A percentile compares a stretch with the other conserved stretches of the same genome.
phyloP scores from a whole-genome alignment of 2,329 filamentous ascomycete genomes.

The Cytospora mali region DNA sequence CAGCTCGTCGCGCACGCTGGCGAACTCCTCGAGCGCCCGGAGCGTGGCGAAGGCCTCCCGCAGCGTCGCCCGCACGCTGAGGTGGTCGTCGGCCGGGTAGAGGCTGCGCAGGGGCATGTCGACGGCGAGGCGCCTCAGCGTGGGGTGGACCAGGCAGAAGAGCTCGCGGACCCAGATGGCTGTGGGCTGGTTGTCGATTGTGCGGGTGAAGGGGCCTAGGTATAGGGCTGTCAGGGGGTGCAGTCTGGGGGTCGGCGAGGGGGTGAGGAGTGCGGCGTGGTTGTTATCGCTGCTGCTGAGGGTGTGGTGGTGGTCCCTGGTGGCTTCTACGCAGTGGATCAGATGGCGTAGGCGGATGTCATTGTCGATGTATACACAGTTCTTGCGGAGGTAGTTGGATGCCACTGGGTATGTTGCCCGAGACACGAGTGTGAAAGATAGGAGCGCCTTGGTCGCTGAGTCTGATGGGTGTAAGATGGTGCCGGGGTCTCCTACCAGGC shows the following conservation, averaged over 20 bases:
- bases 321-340: conserved; percentile 39
- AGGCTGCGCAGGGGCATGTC: conserved; percentile 51
- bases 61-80: conserved; percentile 44
- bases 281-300: background rate
- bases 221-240: conserved; percentile 45
- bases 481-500: conserved; percentile 9
- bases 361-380: conserved; percentile 50
- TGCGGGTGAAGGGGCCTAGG: conserved; percentile 42
- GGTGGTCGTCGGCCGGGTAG: conserved; percentile 45
- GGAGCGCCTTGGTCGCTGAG: conserved; percentile 45
- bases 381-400: conserved; percentile 45
- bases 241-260: conserved; percentile 35
- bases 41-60: conserved; percentile 49
- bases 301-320: conserved; percentile 33
- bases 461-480: conserved; percentile 43
- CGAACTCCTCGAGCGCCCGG: conserved; percentile 49
- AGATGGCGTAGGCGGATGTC: conserved; percentile 39
- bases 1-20: conserved; percentile 50
- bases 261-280: background rate
- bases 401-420: conserved; percentile 46
- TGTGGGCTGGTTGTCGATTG: conserved; percentile 44
- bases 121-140: conserved; percentile 49
- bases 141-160: conserved; percentile 43
- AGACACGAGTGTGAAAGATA: conserved; percentile 48
- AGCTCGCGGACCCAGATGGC: conserved; percentile 46